Evolutionary conservation across 371 early-diverging fungal species (phyloP), one percentile per base, ranked within the genome.

Genomic region (Mortierella sp.): DNA sequence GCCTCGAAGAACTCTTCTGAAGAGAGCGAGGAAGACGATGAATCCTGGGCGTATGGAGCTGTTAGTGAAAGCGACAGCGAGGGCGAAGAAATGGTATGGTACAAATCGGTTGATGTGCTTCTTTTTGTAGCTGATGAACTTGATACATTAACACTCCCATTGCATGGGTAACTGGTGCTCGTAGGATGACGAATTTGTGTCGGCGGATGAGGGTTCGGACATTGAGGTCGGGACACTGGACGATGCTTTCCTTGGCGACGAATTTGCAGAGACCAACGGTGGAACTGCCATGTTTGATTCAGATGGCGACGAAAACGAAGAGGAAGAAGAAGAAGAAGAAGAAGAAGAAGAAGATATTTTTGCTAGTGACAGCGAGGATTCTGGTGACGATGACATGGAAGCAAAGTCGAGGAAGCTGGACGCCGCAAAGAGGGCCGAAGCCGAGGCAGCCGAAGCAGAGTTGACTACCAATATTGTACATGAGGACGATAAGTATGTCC

Each of bases 391-490:
- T 27, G 86, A 89, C 61, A 80, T 84, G 61, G 71, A 80, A 34
- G 60, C 61, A 38, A 71, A 71, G 68, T 71, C 82, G 45, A 49
- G 81, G 45, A 83, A 85, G 58, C 81, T 83, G 58, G 89, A 84
- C 41, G 83, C 81, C 28, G 88, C 89, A 52, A 81, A 82, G 26
- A 82, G 84, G 61, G 76, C 71, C 24, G 85, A 83, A 34, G 93
- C 86, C n/a, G 87, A 88, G 57, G 82, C 90, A 61, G 87, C 82
- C 16, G 95, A 93, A 46, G 89, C 89, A 55, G 90, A 93, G 63
- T 81, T 94, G 69, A 86, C 93, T 72, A 86, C 90, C 65, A 88
- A 91, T 83, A 88, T 93, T 61, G 80, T 84, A 62, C 58, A 65
- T 8, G 84, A 93, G 61, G 86, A 87, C 26, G 94, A 94, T 74